These are phyloP conservation scores for Saccharomyces uvarum DNA, from an alignment of 1,139 yeast genomes.

Conservation along the genomic window DNA sequence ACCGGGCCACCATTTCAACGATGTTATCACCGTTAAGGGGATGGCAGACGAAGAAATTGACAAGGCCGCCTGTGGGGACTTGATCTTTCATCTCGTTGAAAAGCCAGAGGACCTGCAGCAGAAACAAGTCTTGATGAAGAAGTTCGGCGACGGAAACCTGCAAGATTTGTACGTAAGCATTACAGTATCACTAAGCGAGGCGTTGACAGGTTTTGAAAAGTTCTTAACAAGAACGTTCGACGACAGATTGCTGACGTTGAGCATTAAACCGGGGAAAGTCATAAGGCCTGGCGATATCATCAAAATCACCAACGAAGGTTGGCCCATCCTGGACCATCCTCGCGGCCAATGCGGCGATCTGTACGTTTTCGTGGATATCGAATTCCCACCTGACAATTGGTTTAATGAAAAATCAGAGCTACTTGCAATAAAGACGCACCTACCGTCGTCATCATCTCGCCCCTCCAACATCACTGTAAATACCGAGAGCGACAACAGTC, in stretches of 20 bases:
- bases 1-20: conserved; percentile 62
- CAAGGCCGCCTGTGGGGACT: conserved; percentile 62
- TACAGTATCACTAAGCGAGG: conserved; percentile 64
- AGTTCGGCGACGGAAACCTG: conserved; percentile 40
- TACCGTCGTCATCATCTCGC: conserved; percentile 37
- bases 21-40: conserved; percentile 50
- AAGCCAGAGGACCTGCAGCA: conserved; percentile 10
- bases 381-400: conserved; percentile 83
- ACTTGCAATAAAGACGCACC: conserved; percentile 43
- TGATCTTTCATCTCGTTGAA: conserved; percentile 53
- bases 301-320: conserved; percentile 70
- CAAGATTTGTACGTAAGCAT: conserved; percentile 56
- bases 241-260: conserved; percentile 59
- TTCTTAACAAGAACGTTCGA: conserved; percentile 69
- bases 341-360: conserved; percentile 54
- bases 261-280: conserved; percentile 70
- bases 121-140: conserved; percentile 39
- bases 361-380: conserved; percentile 61
- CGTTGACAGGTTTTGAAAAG: conserved; percentile 36
- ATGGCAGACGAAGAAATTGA: conserved; percentile 80
- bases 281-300: conserved; percentile 70
- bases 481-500: conserved; percentile 12
- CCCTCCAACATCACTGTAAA: conserved; percentile 5
- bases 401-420: conserved; percentile 59
- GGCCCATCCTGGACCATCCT: conserved; percentile 52